These are phyloP conservation scores for Corylus americana DNA, from an alignment of 306 rosid species.

Conservation along the genomic window DNA sequence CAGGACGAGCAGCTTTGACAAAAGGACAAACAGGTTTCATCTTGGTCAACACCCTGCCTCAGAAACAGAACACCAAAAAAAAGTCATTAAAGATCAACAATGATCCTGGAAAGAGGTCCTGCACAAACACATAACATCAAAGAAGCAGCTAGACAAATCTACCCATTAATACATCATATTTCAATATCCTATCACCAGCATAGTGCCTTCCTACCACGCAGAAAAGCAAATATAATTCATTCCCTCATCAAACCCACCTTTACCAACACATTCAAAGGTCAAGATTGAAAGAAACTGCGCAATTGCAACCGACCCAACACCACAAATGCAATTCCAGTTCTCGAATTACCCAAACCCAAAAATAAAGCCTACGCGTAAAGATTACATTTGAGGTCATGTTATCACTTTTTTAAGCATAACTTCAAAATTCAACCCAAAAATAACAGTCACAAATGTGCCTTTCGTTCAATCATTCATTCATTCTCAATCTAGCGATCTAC, in stretches of 20 bases:
- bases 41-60: slow-evolving; percentile 42
- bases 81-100: background rate
- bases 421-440: background rate
- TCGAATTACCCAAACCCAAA: background rate
- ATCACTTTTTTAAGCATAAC: background rate
- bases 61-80: background rate
- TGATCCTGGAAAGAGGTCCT: background rate
- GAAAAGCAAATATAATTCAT: background rate
- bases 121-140: background rate
- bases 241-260: background rate
- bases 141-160: background rate
- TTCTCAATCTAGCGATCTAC: background rate
- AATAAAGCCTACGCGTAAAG: background rate
- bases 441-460: background rate
- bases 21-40: slow-evolving; percentile 92
- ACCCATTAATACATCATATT: background rate
- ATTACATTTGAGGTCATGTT: background rate
- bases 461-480: background rate
- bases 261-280: background rate
- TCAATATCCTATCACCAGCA: background rate
- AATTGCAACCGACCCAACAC: background rate
- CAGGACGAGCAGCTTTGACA: slow-evolving; percentile 83
- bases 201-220: background rate
- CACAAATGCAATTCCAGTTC: background rate
- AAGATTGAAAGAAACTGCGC: background rate